Percentiles rank a stretch among this genome's conserved stretches.
phyloP scores from a whole-genome alignment of 2,329 filamentous ascomycete species.

The Colletotrichum endophyticum region DNA sequence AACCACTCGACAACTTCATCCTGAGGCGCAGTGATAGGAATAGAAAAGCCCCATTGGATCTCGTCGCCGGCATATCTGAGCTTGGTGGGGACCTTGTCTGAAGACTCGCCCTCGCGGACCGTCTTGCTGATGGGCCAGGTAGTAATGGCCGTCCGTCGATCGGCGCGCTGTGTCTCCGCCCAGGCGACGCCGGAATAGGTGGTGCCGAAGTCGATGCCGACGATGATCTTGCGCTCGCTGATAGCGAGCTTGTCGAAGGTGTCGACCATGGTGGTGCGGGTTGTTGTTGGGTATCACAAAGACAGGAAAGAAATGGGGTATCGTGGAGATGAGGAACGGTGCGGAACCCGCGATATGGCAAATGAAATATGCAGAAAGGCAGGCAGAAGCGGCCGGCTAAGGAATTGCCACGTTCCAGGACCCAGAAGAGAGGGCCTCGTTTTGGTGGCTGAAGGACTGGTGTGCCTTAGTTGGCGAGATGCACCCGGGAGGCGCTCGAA shows the following conservation, averaged over 20 bases:
- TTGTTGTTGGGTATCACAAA: background rate
- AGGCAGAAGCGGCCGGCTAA: background rate
- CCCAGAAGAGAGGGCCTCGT: background rate
- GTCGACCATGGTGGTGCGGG: constrained; percentile 30
- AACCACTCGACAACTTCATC: constrained; percentile 50
- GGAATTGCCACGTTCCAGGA: background rate
- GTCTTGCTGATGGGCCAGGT: constrained; percentile 48
- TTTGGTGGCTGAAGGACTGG: background rate
- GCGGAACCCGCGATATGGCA: background rate
- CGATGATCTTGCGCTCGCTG: constrained; percentile 47
- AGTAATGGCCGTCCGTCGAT: constrained; percentile 46
- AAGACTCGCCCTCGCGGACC: constrained; percentile 38
- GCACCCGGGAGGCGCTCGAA: background rate
- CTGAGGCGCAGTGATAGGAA: constrained; percentile 44
- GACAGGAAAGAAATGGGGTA: background rate
- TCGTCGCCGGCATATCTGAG: constrained; percentile 45
- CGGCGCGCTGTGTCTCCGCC: constrained; percentile 47
- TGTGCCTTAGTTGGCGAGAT: background rate
- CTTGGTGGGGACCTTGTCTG: constrained; percentile 55
- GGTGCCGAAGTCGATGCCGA: constrained; percentile 62
- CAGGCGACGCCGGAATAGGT: constrained; percentile 62
- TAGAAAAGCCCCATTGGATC: constrained; percentile 56
- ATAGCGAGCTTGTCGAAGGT: constrained; percentile 36
- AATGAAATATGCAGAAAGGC: background rate
- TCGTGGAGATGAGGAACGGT: background rate